Evolutionary conservation across 1,139 yeast genomes (phyloP), one percentile per base, ranked within the genome.

Genomic region (Hemisphaericaspora xylanilytica): DNA sequence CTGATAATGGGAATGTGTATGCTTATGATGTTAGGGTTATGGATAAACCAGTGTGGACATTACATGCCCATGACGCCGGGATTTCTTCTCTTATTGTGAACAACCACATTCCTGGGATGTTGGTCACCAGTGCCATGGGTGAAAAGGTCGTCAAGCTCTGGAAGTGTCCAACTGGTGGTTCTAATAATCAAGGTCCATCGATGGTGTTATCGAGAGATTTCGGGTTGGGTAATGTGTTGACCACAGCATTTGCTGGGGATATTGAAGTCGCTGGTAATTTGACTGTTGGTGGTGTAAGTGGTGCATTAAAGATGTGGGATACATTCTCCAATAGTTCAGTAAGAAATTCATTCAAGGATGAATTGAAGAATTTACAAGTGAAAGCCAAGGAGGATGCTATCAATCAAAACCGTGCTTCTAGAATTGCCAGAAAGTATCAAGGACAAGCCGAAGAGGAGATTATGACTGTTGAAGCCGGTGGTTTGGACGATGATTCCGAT

Each of bases 1-100:
- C 97, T 28, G 98, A 92, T 60, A 75, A 79, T 47, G 99, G 99
- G 58, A 83, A 83, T 53, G 79, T 92, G 26, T 87, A 87, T 65
- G 85, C 94, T 48, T 90, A 85, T 54, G 98, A 92, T 63, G 83
- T 87, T 34, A 80, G 96, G 59, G 77, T 71, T 36, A 73, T 71
- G 33, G 71, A 75, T 38, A 78, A 75, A 49, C 89, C 96, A 18
- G 56, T 92, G 28, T 92, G 99, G 99, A 87, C 95, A 5, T 73
- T 92, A 53, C 96, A 94, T 65, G 98, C 98, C 2, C 98, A 92
- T 60, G 97, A 92, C 63, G 80, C 95, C 4, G 97, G 95, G 43
- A 84, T 92, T 44, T 84, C 97, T 9, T 75, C 94, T 3, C 75
- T 94, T 52, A 85, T 83, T 51, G 75, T 83, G 33, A 89, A 87